Base-by-base conservation (phyloP, 768 basidiomycete genomes). In the Mycena floridula region DNA sequence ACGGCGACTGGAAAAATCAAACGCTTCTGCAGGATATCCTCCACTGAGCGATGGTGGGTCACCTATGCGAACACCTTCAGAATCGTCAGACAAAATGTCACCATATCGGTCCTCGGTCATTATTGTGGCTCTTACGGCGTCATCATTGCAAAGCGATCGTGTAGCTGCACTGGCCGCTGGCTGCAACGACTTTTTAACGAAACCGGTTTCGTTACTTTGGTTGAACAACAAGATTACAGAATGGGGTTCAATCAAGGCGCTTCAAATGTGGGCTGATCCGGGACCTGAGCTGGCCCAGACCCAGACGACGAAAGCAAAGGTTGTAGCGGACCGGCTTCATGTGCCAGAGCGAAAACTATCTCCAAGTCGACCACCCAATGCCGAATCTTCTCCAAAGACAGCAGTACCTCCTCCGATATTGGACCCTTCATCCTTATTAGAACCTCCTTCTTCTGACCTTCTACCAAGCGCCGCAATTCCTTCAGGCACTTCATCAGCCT, bases 101-200 rank as follows among this genome's bases (percentile, higher is more conserved):
- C 88, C 91, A 0, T 89, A 89, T 57, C 84, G 84, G 13, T 91
- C 89, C 8, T 89, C 94, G 4, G 96, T 99, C 51, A 98, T 99
- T 66, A 98, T 99, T 55, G 94, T 99, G 50, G 96, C 96, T n/a
- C 75, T 98, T 39, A 99, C 96, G 1, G 96, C 96, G 2, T 97
- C 94, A 3, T 89, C 89, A 9, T 72, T 95, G n/a, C 87, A 93
- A 59, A 84, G 81, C 49, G 96, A 99, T 72, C 83, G 96, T 69
- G 90, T 97, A 38, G 85, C 85, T 16, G 96, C 96, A n/a, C 82
- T 99, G 28, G 94, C 90, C 4, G 96, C 96, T 2, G 96, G 96
- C 5, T 99, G 96, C 67, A 98, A 99, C 56, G 96, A 99, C 62
- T 99, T 98, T 66, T 64, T 99, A 40, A 98, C 94, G 32, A 99